A percentile compares a stretch with the other conserved stretches of the same genome.
These are phyloP conservation scores for Ascochyta viciae-villosae DNA, from an alignment of 2,329 filamentous ascomycete genomes.

Conservation along the genomic window DNA sequence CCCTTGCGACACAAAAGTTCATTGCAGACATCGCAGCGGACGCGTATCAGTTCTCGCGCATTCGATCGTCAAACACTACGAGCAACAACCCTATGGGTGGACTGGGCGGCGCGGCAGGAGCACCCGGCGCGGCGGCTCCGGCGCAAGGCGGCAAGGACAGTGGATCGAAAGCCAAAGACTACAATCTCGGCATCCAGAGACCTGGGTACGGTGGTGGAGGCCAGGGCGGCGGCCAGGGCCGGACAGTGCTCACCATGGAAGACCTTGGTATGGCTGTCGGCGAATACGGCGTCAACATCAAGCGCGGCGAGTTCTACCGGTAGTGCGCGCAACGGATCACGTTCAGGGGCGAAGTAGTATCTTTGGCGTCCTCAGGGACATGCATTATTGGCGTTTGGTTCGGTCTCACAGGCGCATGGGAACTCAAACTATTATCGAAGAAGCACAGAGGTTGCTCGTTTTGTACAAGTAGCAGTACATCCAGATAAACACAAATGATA, in stretches of 20 bases:
- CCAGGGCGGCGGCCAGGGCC: slow-evolving; percentile 84
- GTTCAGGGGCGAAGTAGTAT: not conserved
- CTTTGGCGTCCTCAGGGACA: slow-evolving; percentile 5
- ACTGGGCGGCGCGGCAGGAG: slow-evolving; percentile 70
- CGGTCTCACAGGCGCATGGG: slow-evolving; percentile 28
- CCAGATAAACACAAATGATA: slow-evolving; percentile 43
- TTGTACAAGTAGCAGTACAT: slow-evolving; percentile 47
- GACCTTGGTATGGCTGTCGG: slow-evolving; percentile 97
- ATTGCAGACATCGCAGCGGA: slow-evolving; percentile 97
- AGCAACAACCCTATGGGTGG: slow-evolving; percentile 92
- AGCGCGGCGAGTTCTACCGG: slow-evolving; percentile 95
- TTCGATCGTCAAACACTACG: slow-evolving; percentile 89
- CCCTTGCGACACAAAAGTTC: slow-evolving; percentile 98
- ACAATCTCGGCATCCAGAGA: slow-evolving; percentile 57
- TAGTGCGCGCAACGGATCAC: slow-evolving; percentile 52
- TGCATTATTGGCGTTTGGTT: slow-evolving; percentile 40
- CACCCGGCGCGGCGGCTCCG: slow-evolving; percentile 63
- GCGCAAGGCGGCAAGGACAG: slow-evolving; percentile 58
- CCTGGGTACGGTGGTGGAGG: slow-evolving; percentile 77
- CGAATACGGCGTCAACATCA: slow-evolving; percentile 97
- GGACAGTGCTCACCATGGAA: slow-evolving; percentile 97
- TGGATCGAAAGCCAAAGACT: slow-evolving; percentile 53
- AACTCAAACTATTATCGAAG: slow-evolving; percentile 2
- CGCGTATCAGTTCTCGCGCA: slow-evolving; percentile 96
- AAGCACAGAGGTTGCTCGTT: slow-evolving; percentile 21